Percentiles rank a stretch among this genome's conserved stretches.
Evolutionary conservation across 108 stramenopile species (phyloP).

Genomic region (Stephanodiscus minutulus): DNA sequence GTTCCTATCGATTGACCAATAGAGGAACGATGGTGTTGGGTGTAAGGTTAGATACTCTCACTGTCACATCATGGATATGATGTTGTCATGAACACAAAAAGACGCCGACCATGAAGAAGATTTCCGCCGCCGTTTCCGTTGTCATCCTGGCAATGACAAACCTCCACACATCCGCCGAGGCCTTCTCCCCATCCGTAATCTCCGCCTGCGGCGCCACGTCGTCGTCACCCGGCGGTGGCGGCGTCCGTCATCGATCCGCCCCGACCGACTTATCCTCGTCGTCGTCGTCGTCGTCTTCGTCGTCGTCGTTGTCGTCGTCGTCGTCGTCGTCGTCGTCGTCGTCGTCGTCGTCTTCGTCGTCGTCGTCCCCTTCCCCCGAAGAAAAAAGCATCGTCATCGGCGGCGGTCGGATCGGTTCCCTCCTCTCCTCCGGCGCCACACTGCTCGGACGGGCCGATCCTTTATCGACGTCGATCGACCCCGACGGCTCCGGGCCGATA

Average conservation of each 20-base stretch:
- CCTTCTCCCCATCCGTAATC: slow-evolving; percentile 3
- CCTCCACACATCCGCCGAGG: slow-evolving; percentile 5
- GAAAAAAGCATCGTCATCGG: slow-evolving; percentile 59
- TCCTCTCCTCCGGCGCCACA: slow-evolving; percentile 59
- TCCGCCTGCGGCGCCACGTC: background rate
- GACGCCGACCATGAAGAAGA: background rate
- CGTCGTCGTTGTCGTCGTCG: too few species aligned
- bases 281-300: too few species aligned
- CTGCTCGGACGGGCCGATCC: slow-evolving; percentile 63
- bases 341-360: too few species aligned
- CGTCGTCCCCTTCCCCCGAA: background rate
- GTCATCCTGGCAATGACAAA: background rate
- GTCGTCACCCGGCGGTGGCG: background rate
- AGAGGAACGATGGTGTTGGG: too few species aligned
- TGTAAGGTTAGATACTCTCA: too few species aligned
- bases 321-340: too few species aligned
- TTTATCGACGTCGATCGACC: slow-evolving; percentile 48
- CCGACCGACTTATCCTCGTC: slow-evolving; percentile 16
- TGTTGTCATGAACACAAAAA: too few species aligned
- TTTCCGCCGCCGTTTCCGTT: background rate
- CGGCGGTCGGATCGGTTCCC: slow-evolving; percentile 72
- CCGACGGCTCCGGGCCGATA: slow-evolving; percentile 72
- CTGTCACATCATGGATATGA: too few species aligned
- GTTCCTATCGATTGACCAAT: too few species aligned
- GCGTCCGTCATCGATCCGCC: background rate